phyloP scores from a whole-genome alignment of 1,284 basidiomycete genomes.

The Ceratorhiza oryzae-sativae region DNA sequence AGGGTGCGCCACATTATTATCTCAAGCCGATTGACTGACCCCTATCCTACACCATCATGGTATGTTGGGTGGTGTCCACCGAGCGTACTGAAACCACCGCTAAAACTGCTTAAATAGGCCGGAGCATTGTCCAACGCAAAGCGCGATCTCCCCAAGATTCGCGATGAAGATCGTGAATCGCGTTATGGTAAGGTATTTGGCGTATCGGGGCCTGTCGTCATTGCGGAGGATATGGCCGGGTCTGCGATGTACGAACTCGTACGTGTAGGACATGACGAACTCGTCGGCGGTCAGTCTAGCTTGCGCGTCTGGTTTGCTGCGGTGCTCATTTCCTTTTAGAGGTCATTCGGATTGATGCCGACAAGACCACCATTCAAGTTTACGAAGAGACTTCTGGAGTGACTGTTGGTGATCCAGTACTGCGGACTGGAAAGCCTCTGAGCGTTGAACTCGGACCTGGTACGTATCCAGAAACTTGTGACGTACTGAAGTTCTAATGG shows the following conservation, averaged over 20 bases:
- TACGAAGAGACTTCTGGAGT: conserved; percentile 99
- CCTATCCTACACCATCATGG: conserved; percentile 36
- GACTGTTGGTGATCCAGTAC: conserved; percentile 96
- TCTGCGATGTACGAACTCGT: conserved; percentile 98
- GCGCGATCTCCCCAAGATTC: conserved; percentile 82
- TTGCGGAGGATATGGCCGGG: conserved; percentile 96
- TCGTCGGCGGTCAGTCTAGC: conserved; percentile 78
- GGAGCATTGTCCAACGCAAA: conserved; percentile 92
- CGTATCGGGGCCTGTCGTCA: conserved; percentile 95
- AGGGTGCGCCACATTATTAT: conserved; percentile 25
- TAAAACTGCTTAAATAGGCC: conserved; percentile 58
- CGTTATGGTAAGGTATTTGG: conserved; percentile 91
- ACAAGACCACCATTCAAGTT: conserved; percentile 99
- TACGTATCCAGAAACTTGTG: conserved; percentile 49
- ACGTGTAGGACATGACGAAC: conserved; percentile 94
- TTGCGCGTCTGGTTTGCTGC: conserved; percentile 43
- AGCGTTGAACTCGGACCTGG: conserved; percentile 98
- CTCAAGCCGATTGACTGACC: conserved; percentile 31
- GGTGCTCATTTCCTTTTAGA: conserved; percentile 59
- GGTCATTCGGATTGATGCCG: conserved; percentile 96
- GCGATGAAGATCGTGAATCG: conserved; percentile 88
- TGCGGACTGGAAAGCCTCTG: conserved; percentile 96
- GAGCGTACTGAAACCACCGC: neutral
- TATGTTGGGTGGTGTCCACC: neutral
- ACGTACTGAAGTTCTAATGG: conserved; percentile 31